Evolutionary conservation across 176 grass and related monocot genomes (phyloP).

Genomic region (Oryza glaberrima): DNA sequence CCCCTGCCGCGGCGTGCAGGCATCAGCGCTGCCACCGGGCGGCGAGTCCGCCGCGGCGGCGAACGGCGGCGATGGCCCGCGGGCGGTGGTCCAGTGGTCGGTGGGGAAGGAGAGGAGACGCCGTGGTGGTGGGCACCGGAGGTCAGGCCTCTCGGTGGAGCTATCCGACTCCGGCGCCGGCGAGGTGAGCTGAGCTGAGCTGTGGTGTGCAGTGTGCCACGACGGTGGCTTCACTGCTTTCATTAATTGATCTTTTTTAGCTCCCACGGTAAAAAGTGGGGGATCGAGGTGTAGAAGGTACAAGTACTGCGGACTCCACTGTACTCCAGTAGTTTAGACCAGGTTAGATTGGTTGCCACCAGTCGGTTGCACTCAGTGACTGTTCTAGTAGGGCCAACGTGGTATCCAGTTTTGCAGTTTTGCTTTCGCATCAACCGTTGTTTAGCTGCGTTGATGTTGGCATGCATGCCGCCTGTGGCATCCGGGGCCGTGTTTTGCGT

Average conservation of each 20-base stretch:
- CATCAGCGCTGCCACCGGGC: not conserved
- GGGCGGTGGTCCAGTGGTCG: conserved; percentile 16
- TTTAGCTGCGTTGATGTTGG: not conserved
- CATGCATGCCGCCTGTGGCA: not conserved
- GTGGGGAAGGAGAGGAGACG: not conserved
- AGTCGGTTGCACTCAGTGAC: not conserved
- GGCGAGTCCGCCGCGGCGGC: not conserved
- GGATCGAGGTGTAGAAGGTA: not conserved
- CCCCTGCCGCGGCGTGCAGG: conserved; percentile 1
- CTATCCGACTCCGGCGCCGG: conserved; percentile 6
- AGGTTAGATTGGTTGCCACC: not conserved
- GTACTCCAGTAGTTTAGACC: not conserved
- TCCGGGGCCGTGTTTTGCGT: conserved; percentile 15
- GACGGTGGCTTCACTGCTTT: not conserved
- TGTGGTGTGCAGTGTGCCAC: no score
- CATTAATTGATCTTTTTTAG: not conserved
- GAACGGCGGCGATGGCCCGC: not conserved
- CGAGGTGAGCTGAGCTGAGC: not conserved
- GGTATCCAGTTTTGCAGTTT: not conserved
- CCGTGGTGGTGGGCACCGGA: not conserved
- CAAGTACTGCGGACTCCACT: not conserved
- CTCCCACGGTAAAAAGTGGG: not conserved
- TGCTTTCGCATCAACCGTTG: conserved; percentile 28
- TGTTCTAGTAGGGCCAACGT: not conserved
- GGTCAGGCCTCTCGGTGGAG: conserved; percentile 27